Evolutionary conservation across 257 asterid species (phyloP), one percentile per base, ranked within the genome.

Genomic region (Nicotiana sylvestris): DNA sequence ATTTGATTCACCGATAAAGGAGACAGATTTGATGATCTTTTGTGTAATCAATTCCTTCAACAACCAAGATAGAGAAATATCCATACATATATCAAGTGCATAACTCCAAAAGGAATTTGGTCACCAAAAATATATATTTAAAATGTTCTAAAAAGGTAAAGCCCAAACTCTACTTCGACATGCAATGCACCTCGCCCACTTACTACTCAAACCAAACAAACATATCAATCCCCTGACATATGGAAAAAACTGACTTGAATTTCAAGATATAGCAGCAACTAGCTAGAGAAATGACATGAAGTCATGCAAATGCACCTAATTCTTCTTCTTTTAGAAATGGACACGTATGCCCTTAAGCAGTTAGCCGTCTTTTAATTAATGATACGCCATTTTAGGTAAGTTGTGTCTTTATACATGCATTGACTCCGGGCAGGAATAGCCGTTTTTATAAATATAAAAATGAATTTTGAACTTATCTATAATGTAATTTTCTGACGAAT

Each of bases 21-120:
- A 21, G 60, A 17, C 4, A 25, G 15, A 74, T 16, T 49, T 27
- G 79, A 27, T 25, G 62, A 74, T 74, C 15, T 74, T 74, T 70
- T 72, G 10, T 74, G 62, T 1, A 5, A 9, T 74, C 62, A 74
- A 25, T 49, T 72, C 8, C 9, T 74, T 74, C 39, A 74, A 74
- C 61, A 74, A 46, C 25, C 79, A 74, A 74, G 79, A 74, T 12
- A 74, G 15, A 12, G 79, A 74, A 49, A 72, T 43, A 25, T 74
- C 79, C 79, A 72, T 12, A 25, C 39, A 72, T 13, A 46, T 72
- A 21, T 46, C 78, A 46, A 72, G 21, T 66, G 43, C 21, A 37
- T 37, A 65, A 66, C 6, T 46, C 60, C 78, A 58, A 46, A 72
- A 25, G 49, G 78, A 13, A 53, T 33, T 5, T 66, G 11, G 16